Percentiles rank a stretch among this genome's conserved stretches.
Evolutionary conservation across 768 basidiomycete genomes (phyloP).

Genomic region (Suillus occidentalis): DNA sequence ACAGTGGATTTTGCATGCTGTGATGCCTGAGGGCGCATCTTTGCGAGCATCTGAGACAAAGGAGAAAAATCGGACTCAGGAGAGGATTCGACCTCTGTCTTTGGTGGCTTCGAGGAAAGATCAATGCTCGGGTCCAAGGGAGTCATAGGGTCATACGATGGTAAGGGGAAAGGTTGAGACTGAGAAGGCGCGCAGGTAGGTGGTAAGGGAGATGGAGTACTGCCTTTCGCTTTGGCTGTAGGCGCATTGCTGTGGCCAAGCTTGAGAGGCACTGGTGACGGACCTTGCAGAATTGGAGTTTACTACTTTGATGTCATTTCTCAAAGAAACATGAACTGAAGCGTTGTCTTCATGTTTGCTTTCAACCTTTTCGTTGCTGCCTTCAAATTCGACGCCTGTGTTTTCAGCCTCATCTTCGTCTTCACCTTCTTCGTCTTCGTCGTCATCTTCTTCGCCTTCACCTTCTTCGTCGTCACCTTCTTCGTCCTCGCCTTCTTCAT

Average conservation of each 20-base stretch:
- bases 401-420: background rate
- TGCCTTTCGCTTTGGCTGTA: background rate
- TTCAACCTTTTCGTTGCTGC: background rate
- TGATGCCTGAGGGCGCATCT: background rate
- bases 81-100: slow-evolving; percentile 1
- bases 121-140: slow-evolving; percentile 8
- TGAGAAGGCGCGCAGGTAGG: slow-evolving; percentile 14
- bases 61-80: slow-evolving; percentile 7
- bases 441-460: background rate
- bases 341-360: background rate
- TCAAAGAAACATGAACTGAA: background rate
- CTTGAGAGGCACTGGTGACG: background rate
- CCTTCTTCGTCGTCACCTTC: background rate
- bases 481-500: background rate
- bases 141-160: slow-evolving; percentile 3
- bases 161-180: slow-evolving; percentile 19
- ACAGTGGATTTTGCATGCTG: background rate
- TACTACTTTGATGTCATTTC: background rate
- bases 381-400: background rate
- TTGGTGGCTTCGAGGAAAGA: background rate
- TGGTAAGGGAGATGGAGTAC: background rate
- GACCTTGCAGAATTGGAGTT: background rate
- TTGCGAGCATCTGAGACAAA: slow-evolving; percentile 5
- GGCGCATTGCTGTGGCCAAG: background rate
- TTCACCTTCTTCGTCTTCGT: background rate